Evolutionary conservation across 78 protist genomes (phyloP).

Genomic region (Anaeramoeba flamelloides): DNA sequence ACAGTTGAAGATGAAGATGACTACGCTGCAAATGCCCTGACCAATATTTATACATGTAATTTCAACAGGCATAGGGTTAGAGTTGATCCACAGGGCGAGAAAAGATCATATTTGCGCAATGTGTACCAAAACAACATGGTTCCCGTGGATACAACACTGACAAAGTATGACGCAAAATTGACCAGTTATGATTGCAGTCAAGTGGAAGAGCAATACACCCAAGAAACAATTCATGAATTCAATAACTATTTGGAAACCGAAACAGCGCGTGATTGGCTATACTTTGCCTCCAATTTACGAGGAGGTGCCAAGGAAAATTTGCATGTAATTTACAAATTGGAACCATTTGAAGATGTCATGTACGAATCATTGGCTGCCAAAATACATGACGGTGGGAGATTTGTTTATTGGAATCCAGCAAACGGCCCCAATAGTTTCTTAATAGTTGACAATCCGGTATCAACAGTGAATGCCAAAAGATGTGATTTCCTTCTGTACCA

Average conservation of each 20-base stretch:
- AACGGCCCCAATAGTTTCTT: slow-evolving; percentile 7
- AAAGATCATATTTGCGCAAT: not conserved
- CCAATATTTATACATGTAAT: not conserved
- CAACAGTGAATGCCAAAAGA: not conserved
- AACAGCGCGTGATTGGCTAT: slow-evolving; percentile 4
- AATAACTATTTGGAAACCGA: not conserved
- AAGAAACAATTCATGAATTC: not conserved
- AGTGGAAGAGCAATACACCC: not conserved
- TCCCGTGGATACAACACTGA: not conserved
- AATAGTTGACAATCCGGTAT: not conserved
- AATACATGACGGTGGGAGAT: not conserved
- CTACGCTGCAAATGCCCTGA: not conserved
- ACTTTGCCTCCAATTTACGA: not conserved
- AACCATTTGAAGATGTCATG: not conserved
- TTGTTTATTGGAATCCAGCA: slow-evolving; percentile 4
- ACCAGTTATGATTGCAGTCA: not conserved
- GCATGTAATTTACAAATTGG: not conserved
- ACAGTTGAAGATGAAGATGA: not conserved
- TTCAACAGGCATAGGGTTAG: not conserved
- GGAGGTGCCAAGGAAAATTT: slow-evolving; percentile 7
- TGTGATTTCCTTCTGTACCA: not conserved
- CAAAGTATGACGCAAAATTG: not conserved
- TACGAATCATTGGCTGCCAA: not conserved
- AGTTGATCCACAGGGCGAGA: not conserved
- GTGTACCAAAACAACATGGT: slow-evolving; percentile 7